Evolutionary conservation across 2,329 filamentous ascomycete species (phyloP).

Genomic region (Aspergillus felis): DNA sequence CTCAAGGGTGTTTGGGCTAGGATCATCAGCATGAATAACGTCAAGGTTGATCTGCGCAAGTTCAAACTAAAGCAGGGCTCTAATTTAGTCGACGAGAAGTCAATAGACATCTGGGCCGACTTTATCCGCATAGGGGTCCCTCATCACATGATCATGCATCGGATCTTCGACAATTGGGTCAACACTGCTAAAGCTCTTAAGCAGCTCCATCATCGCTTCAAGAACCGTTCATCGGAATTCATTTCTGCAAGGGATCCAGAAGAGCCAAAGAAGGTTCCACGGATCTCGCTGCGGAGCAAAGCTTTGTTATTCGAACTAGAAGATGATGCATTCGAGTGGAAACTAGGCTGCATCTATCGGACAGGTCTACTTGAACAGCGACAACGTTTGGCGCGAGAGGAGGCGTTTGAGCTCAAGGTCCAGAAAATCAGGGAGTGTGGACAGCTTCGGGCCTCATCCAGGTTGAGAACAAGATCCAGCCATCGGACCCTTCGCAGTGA

Average conservation of each 20-base stretch:
- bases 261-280: constrained; percentile 79
- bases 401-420: constrained; percentile 82
- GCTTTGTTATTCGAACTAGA: constrained; percentile 88
- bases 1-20: constrained; percentile 82
- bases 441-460: constrained; percentile 48
- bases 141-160: constrained; percentile 84
- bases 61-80: constrained; percentile 65
- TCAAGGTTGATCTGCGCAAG: constrained; percentile 76
- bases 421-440: constrained; percentile 74
- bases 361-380: constrained; percentile 83
- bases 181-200: constrained; percentile 83
- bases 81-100: constrained; percentile 65
- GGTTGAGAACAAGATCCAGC: constrained; percentile 51
- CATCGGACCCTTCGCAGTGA: constrained; percentile 42
- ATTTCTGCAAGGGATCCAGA: constrained; percentile 82
- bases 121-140: constrained; percentile 85
- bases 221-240: constrained; percentile 82
- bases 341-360: constrained; percentile 88
- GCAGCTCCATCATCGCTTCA: constrained; percentile 91
- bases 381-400: constrained; percentile 82
- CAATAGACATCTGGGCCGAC: constrained; percentile 79
- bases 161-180: constrained; percentile 87
- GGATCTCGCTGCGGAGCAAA: constrained; percentile 75
- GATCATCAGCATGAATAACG: constrained; percentile 75
- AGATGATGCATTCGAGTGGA: constrained; percentile 97